Evolutionary conservation across 1,284 basidiomycete genomes (phyloP), one percentile per base, ranked within the genome.

Genomic region (Hymenochaete sp.): DNA sequence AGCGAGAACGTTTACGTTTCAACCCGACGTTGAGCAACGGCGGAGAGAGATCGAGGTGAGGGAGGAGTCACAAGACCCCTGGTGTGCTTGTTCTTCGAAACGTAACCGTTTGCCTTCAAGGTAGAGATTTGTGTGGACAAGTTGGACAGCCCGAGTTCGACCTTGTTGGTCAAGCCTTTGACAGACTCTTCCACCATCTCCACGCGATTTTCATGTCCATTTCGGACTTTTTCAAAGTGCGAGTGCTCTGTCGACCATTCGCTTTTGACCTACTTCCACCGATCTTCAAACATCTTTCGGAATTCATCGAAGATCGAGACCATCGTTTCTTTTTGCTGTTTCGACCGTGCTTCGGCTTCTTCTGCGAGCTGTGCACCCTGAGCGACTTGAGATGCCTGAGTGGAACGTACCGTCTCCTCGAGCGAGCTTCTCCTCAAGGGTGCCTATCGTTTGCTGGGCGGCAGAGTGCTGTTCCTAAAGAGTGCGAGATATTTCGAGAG

Each of bases 241-340:
- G 86, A 82, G 2, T 90, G 72, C 63, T 96, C 93, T 19, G 76
- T 67, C 4, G 73, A 73, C 89, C 92, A 92, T 41, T 85, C 82
- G 54, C 88, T 80, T 52, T 84, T 76, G 36, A 92, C 81, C 46
- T 70, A 66, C 25, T 69, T 72, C 87, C 88, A 93, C 47, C 82
- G 77, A 5, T 80, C 79, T 55, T 93, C 88, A 11, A 88, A 75
- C 5, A 59, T 66, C 58, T 76, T 81, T 60, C 79, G 82, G 79
- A 78, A 83, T 50, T 82, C 75, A 5, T 63, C 62, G 40, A 84
- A 62, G 60, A 79, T 71, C 18, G 67, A 60, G 1, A 70, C 73
- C 28, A 80, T 52, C 4, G 37, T 59, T 1, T 70, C 71, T 33
- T 72, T 70, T 8, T 64, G 67, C 42, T 67, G 67, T 28, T 60